A percentile compares a stretch with the other conserved stretches of the same genome.
phyloP scores from a whole-genome alignment of 257 asterid species.

The Nicotiana obtusifolia region DNA sequence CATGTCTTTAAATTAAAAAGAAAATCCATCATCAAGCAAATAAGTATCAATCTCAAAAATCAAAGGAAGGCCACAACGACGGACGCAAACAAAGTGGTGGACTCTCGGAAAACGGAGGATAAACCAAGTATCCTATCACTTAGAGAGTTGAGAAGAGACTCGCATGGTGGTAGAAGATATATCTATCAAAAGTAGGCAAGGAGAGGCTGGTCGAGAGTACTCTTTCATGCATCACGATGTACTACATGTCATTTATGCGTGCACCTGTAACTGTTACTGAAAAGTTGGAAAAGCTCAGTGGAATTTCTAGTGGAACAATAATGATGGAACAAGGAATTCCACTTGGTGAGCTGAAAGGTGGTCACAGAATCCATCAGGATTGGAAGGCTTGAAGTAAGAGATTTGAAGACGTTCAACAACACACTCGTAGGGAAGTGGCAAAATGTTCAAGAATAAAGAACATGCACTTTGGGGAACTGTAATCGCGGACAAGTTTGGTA shows the following conservation, averaged over 20 bases:
- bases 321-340: not conserved
- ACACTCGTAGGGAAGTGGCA: not conserved
- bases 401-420: not conserved
- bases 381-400: not conserved
- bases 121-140: too few relatives aligned
- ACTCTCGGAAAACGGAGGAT: too few relatives aligned
- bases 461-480: not conserved
- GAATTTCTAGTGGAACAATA: not conserved
- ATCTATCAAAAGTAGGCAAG: not conserved
- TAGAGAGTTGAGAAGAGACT: not conserved
- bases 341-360: not conserved
- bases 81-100: too few relatives aligned
- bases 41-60: too few relatives aligned
- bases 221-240: not conserved
- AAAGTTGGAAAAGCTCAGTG: not conserved
- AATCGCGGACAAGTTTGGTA: not conserved
- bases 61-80: too few relatives aligned
- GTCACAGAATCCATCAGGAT: not conserved
- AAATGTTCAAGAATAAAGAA: not conserved
- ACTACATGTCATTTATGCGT: not conserved
- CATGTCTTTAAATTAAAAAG: too few relatives aligned
- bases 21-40: too few relatives aligned
- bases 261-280: not conserved
- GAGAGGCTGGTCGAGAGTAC: not conserved
- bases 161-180: not conserved